phyloP scores from a whole-genome alignment of 257 asterid genomes.

The Solanum habrochaites region DNA sequence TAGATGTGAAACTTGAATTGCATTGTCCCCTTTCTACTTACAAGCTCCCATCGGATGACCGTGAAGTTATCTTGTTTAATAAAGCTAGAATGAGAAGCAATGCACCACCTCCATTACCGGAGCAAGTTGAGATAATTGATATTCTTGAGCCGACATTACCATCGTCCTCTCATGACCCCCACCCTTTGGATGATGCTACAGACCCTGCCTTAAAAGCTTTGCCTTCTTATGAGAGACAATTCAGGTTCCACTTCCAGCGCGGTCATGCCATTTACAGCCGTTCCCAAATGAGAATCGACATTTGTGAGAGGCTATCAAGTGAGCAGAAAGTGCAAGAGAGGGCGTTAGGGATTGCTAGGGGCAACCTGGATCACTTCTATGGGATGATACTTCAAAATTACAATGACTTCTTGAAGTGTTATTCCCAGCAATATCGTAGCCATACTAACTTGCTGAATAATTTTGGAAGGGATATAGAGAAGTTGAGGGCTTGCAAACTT shows the following conservation, averaged over 20 bases:
- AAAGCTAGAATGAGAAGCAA: slow-evolving; percentile 74
- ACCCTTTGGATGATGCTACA: slow-evolving; percentile 75
- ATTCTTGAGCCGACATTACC: slow-evolving; percentile 56
- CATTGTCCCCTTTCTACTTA: slow-evolving; percentile 61
- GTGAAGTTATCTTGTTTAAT: slow-evolving; percentile 71
- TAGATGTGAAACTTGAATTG: slow-evolving; percentile 75
- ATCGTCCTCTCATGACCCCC: slow-evolving; percentile 40
- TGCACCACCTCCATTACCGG: slow-evolving; percentile 47
- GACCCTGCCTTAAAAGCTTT: slow-evolving; percentile 90
- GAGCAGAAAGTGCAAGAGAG: slow-evolving; percentile 92
- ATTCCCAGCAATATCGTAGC: slow-evolving; percentile 69
- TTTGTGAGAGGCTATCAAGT: slow-evolving; percentile 56
- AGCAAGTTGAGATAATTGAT: slow-evolving; percentile 42
- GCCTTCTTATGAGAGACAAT: slow-evolving; percentile 87
- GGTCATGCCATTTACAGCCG: slow-evolving; percentile 67
- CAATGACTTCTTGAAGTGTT: slow-evolving; percentile 57
- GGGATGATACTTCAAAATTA: slow-evolving; percentile 68
- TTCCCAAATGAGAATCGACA: slow-evolving; percentile 37
- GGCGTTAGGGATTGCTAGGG: slow-evolving; percentile 85
- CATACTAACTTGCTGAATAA: slow-evolving; percentile 60
- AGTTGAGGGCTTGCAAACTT: slow-evolving; percentile 59
- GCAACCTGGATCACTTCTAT: slow-evolving; percentile 75
- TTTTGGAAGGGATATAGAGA: slow-evolving; percentile 76
- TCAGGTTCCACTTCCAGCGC: slow-evolving; percentile 76
- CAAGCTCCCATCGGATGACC: slow-evolving; percentile 62